Percentiles rank a stretch among this genome's conserved stretches.
These are phyloP conservation scores for Canna indica DNA, from an alignment of 176 grass and related monocot species.

Conservation along the genomic window DNA sequence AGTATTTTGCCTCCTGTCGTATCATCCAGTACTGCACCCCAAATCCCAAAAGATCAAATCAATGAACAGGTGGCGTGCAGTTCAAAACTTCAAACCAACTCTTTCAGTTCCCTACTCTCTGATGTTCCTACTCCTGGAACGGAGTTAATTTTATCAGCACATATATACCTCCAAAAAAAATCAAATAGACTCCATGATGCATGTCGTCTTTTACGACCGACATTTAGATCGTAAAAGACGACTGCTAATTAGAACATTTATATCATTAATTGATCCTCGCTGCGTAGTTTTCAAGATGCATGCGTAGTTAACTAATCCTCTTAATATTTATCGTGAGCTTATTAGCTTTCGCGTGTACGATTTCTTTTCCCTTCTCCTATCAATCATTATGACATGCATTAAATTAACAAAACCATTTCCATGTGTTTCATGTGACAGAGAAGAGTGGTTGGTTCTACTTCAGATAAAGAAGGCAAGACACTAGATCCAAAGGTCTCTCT, in stretches of 20 bases:
- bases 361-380: no score
- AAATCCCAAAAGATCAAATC: slow-evolving; percentile 15
- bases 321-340: no score
- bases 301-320: no score
- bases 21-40: neutral
- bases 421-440: slow-evolving; percentile 33
- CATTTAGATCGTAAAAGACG: neutral
- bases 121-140: neutral
- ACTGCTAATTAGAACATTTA: neutral
- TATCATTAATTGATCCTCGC: no score
- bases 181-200: neutral
- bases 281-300: no score
- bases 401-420: neutral
- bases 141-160: slow-evolving; percentile 7
- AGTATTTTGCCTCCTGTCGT: neutral
- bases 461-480: slow-evolving; percentile 41
- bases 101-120: no score
- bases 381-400: neutral
- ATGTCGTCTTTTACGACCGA: neutral
- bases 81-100: neutral
- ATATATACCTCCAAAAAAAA: neutral
- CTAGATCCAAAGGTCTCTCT: slow-evolving; percentile 52
- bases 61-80: neutral
- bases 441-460: slow-evolving; percentile 28
- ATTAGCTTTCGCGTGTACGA: no score